phyloP scores from a whole-genome alignment of 345 rosid species.

The Ceriops decandra region DNA sequence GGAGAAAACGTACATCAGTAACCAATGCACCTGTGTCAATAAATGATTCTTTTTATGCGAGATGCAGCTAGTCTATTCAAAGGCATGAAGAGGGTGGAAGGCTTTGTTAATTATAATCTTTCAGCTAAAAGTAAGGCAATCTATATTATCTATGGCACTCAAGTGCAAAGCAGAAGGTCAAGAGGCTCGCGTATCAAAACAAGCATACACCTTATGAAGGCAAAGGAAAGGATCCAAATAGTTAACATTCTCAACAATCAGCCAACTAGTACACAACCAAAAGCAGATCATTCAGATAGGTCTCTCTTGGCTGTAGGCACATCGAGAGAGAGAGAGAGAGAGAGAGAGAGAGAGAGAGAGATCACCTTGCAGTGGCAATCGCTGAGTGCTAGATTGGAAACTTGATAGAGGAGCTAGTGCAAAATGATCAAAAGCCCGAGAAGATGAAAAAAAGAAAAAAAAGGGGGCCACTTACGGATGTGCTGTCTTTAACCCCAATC shows the following conservation, averaged over 20 bases:
- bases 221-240: not conserved
- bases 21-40: not conserved
- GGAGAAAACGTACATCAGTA: not conserved
- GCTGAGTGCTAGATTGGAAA: not conserved
- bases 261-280: not conserved
- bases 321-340: not conserved
- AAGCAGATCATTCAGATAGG: slow-evolving; percentile 8
- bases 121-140: not conserved
- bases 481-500: slow-evolving; percentile 25
- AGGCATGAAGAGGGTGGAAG: not conserved
- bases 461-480: slow-evolving; percentile 13
- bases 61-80: not conserved
- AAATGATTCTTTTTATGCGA: not conserved
- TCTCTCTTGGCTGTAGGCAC: not conserved
- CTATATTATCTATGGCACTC: not conserved
- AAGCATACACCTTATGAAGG: not conserved
- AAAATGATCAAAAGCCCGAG: not conserved
- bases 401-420: not conserved
- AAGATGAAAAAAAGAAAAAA: slow-evolving; percentile 4
- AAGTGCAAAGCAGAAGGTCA: not conserved
- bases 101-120: not conserved
- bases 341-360: too few relatives aligned
- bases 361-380: not conserved
- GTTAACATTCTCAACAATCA: not conserved
- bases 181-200: not conserved